Conservation (phyloP, 2,329 filamentous ascomycete genomes). For the Cytospora paraplurivora region DNA sequence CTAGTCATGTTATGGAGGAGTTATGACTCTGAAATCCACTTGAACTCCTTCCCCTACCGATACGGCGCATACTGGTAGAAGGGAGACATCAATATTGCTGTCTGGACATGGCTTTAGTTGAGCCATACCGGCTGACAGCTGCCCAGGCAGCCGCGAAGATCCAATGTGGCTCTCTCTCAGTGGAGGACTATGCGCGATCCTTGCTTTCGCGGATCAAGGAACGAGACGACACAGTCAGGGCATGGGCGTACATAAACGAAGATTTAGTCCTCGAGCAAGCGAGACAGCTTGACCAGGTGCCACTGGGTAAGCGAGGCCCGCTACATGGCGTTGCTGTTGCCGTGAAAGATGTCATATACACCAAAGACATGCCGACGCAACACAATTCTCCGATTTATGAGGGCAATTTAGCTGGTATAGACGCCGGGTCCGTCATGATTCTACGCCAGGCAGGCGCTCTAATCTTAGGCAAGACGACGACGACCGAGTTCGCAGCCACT, state of each 20-base stretch:
- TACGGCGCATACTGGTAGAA: no score
- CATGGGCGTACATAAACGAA: conserved; percentile 52
- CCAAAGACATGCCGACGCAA: conserved; percentile 61
- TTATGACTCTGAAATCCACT: no score
- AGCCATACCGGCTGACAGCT: conserved; percentile 41
- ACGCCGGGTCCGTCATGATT: conserved; percentile 54
- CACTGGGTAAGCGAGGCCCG: conserved; percentile 50
- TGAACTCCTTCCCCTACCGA: no score
- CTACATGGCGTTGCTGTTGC: conserved; percentile 61
- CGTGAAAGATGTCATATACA: conserved; percentile 63
- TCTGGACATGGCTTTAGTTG: background rate
- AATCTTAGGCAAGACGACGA: conserved; percentile 61
- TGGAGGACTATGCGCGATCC: conserved; percentile 51
- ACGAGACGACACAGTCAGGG: conserved; percentile 49
- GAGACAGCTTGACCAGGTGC: conserved; percentile 51
- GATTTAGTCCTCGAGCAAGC: conserved; percentile 53
- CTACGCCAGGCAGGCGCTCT: conserved; percentile 58
- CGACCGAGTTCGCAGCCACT: conserved; percentile 65
- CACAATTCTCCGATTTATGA: conserved; percentile 58
- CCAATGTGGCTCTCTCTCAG: conserved; percentile 45
- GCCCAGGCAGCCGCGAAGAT: conserved; percentile 44
- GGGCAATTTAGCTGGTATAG: conserved; percentile 47
- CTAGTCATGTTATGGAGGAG: no score
- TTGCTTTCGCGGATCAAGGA: conserved; percentile 48
- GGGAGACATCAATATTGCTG: no score